A percentile compares a stretch with the other conserved stretches of the same genome.
These are phyloP conservation scores for Phoma herbarum DNA, from an alignment of 2,329 filamentous ascomycete genomes.

Conservation along the genomic window DNA sequence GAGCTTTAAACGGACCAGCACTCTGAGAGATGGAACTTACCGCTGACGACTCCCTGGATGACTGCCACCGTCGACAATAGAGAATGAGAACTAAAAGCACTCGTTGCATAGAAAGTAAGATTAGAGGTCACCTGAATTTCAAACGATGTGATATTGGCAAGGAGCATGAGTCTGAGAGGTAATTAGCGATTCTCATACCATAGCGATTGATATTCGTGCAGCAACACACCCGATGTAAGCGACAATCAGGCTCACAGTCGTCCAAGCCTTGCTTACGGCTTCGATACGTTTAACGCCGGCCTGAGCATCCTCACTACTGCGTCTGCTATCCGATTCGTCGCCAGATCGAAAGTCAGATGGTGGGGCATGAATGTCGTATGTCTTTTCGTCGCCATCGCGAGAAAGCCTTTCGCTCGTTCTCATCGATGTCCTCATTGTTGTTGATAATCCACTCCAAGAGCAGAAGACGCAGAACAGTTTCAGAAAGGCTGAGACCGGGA, in stretches of 20 bases:
- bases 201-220: not conserved
- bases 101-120: conserved; percentile 71
- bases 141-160: conserved; percentile 72
- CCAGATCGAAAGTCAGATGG: conserved; percentile 11
- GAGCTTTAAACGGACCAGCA: not conserved
- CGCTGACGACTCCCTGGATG: conserved; percentile 68
- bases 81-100: conserved; percentile 68
- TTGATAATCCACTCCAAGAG: not conserved
- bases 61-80: conserved; percentile 71
- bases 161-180: conserved; percentile 55
- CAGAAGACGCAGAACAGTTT: not conserved
- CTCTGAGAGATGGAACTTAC: conserved; percentile 12
- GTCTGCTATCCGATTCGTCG: conserved; percentile 19
- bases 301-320: conserved; percentile 44
- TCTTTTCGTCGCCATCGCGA: conserved; percentile 10
- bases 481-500: conserved; percentile 8
- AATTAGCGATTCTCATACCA: not conserved
- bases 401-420: conserved; percentile 7
- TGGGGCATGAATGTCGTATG: conserved; percentile 7
- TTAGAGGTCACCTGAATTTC: conserved; percentile 70
- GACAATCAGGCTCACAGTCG: conserved; percentile 55
- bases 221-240: conserved; percentile 55
- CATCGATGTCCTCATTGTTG: conserved; percentile 24
- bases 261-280: conserved; percentile 60
- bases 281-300: conserved; percentile 60